phyloP scores from a whole-genome alignment of 306 rosid genomes.

The Aeschynomene evenia region DNA sequence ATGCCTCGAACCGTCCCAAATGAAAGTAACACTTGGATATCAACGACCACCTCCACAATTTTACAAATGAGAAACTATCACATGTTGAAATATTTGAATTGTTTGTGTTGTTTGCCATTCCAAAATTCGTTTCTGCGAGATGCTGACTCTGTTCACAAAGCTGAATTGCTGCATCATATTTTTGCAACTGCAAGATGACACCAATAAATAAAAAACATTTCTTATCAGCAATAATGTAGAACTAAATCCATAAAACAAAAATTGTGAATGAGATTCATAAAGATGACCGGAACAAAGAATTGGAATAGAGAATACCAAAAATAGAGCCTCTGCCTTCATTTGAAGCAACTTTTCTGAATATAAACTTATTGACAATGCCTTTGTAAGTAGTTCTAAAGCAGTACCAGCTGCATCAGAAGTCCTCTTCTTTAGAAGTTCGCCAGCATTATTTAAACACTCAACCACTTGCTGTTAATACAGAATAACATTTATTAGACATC shows the following conservation, averaged over 20 bases:
- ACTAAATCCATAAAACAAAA: conserved; percentile 7
- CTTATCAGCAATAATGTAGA: conserved; percentile 24
- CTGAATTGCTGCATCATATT: conserved; percentile 71
- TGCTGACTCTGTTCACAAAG: conserved; percentile 69
- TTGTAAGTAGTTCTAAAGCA: conserved; percentile 63
- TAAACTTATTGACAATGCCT: conserved; percentile 67
- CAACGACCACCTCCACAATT: conserved; percentile 82
- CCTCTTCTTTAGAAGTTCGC: conserved; percentile 63
- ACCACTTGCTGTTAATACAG: conserved; percentile 63
- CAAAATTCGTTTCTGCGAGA: conserved; percentile 75
- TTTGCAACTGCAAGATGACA: conserved; percentile 59
- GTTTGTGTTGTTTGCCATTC: conserved; percentile 25
- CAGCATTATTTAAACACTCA: conserved; percentile 48
- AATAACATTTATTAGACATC: conserved; percentile 26
- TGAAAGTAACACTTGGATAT: conserved; percentile 81
- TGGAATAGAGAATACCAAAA: conserved; percentile 50
- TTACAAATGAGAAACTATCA: conserved; percentile 40
- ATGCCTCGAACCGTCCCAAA: conserved; percentile 83
- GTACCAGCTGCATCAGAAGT: conserved; percentile 60
- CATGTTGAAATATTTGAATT: conserved; percentile 33
- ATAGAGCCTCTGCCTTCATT: conserved; percentile 89
- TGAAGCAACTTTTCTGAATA: conserved; percentile 84
- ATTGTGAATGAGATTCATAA: background rate
- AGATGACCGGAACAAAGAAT: conserved; percentile 20
- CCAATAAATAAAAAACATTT: conserved; percentile 31